These are phyloP conservation scores for Pestalotiopsis sp. DNA, from an alignment of 2,329 filamentous ascomycete species.

Conservation along the genomic window DNA sequence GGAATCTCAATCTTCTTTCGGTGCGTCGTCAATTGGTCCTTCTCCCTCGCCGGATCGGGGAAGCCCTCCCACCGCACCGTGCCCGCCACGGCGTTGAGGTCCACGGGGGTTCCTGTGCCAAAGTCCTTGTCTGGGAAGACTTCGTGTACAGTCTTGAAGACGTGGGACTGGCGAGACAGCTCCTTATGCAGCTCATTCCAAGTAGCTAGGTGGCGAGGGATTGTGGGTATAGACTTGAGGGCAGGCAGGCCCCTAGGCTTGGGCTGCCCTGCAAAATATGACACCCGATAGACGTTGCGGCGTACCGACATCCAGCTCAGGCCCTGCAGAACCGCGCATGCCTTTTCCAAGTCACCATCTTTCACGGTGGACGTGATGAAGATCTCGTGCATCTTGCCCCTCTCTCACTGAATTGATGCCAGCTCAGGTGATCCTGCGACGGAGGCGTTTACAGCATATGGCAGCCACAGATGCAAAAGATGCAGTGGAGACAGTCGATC, in stretches of 20 bases:
- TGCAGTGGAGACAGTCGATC: no score
- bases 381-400: constrained; percentile 57
- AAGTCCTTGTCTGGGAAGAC: constrained; percentile 52
- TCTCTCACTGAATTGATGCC: neutral
- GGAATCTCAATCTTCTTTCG: constrained; percentile 61
- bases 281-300: constrained; percentile 50
- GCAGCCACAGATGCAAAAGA: no score
- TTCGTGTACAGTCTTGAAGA: constrained; percentile 59
- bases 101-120: constrained; percentile 35
- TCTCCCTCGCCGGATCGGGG: constrained; percentile 45
- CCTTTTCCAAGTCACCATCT: constrained; percentile 50
- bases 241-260: constrained; percentile 49
- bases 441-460: no score
- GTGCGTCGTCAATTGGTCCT: constrained; percentile 42
- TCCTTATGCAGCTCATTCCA: constrained; percentile 61
- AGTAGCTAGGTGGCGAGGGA: constrained; percentile 14
- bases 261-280: constrained; percentile 55
- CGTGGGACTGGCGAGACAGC: constrained; percentile 58
- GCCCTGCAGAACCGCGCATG: constrained; percentile 57
- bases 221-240: constrained; percentile 28
- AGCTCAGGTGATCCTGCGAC: no score
- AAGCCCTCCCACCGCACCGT: constrained; percentile 62
- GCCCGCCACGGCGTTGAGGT: constrained; percentile 47
- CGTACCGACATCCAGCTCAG: constrained; percentile 59
- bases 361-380: constrained; percentile 59